Base-by-base conservation (phyloP, 2,329 filamentous ascomycete species). In the Pseudogymnoascus sp. region DNA sequence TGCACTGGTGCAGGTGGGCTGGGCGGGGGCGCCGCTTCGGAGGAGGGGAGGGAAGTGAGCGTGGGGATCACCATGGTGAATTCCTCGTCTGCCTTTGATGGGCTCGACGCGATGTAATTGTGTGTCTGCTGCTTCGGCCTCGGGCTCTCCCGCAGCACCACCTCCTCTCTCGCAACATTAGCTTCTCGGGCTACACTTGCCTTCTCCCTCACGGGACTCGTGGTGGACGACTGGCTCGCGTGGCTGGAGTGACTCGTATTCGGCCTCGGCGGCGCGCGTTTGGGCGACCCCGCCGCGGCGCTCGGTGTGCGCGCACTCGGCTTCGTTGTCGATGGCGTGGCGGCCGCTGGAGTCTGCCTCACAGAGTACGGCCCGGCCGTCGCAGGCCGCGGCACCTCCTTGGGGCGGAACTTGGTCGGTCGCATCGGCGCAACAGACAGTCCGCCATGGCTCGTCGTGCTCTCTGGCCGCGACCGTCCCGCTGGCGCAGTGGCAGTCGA, bases 341-440 rank as follows among this genome's bases (percentile, higher is more conserved):
- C 67, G 40, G 62, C 67, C 8, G 59, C 29, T 21, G 70, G 65
- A 35, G 64, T 68, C 66, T 72, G 68, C 67, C 85, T 78, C 8
- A 86, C 80, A 19, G 85, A 87, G 71, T 88, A 88, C 0, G 85
- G 85, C 0, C 85, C 85, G 10, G 85, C 85, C 11, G 85, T 88
- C 11, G 85, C 85, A 35, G 85, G 85, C 64, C 85, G 79, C 47
- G 79, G 79, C 68, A 19, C 19, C 84, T 76, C 63, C 87, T 85
- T 2, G 84, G 83, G 44, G 11, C 69, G 70, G n/a, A 72, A 69
- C 72, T 80, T 82, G 44, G 80, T 77, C 59, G 85, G 85, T 63
- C 85, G 78, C 79, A 87, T 84, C 1, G 85, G 85, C 29, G 85
- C 85, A 53, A 82, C 83, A 8, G 85, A 87, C 74, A 88, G 80